Base-by-base conservation (phyloP, 257 asterid genomes). In the Solanum bukasovii region DNA sequence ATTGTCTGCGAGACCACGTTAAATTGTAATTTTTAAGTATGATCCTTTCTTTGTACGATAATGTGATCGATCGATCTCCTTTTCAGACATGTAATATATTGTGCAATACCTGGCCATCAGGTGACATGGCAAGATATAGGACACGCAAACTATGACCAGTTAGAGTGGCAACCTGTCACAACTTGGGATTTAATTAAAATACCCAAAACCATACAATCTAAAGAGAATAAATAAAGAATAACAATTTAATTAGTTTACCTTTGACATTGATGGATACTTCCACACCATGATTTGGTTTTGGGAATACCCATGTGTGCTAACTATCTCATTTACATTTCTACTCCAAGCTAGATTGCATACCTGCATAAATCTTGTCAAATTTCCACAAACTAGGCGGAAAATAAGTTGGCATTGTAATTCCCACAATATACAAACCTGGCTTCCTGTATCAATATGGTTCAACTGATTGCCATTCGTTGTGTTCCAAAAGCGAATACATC, bases 221-320 rank as follows among this genome's bases (percentile, higher is more conserved):
- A 52, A 40, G 38, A 74, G 75, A 61, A 88, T 16, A 63, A 71
- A 13, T 23, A 13, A 34, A 33, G 33, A 37, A 18, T 7, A n/a
- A 63, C 13, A 37, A 6, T 6, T 38, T 40, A 52, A 49, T 49
- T 49, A n/a, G 38, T 12, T 49, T 89, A 96, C 99, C 98, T 96
- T 96, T 5, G 97, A 63, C 97, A 97, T 90, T 33, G 98, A 94
- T 73, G 99, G 99, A 92, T 97, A 97, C 93, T 95, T 97, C 99
- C 99, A 97, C 92, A 96, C 94, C 99, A 96, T 97, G 81, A 96
- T 93, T 87, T 97, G 99, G 89, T 97, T 97, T 90, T 97, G 99
- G 40, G 99, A 97, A 88, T 96, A 96, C 3, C 99, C 99, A 85
- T 97, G 99, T 31, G 99, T 96, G 95, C 99, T 97, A 9, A 97